These are phyloP conservation scores for Tolypocladium sp. DNA, from an alignment of 2,329 filamentous ascomycete species.

Conservation along the genomic window DNA sequence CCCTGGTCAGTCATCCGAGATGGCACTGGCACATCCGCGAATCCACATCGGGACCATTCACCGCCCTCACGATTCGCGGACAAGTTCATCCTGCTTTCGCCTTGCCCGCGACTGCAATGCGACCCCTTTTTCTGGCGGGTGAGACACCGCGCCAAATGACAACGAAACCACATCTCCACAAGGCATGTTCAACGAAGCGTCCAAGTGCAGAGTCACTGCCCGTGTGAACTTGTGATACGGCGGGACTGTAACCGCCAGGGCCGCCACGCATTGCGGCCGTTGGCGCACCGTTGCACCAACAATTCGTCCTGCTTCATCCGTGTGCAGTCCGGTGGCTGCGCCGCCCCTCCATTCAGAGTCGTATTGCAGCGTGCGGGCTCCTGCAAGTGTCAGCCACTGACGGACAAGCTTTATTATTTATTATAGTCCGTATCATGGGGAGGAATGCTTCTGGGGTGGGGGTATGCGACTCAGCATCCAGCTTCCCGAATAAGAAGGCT, in stretches of 20 bases:
- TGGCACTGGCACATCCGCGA: neutral
- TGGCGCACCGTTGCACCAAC: neutral
- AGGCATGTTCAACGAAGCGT: neutral
- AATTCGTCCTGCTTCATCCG: neutral
- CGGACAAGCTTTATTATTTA: neutral
- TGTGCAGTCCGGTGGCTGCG: neutral
- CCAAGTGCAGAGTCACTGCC: neutral
- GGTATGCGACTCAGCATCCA: neutral
- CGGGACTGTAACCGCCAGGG: neutral
- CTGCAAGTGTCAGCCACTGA: neutral
- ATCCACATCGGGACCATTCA: neutral
- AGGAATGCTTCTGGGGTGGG: neutral
- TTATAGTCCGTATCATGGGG: neutral
- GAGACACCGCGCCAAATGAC: no score
- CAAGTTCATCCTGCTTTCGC: no score
- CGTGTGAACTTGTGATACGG: neutral
- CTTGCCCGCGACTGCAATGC: no score
- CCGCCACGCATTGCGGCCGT: neutral
- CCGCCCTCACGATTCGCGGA: neutral
- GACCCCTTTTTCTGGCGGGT: no score
- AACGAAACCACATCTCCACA: neutral
- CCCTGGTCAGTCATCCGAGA: neutral
- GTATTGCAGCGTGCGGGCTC: neutral
- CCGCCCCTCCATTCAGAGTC: neutral
- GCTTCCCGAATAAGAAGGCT: neutral